phyloP scores from a whole-genome alignment of 495 filamentous ascomycete species.

The Xylaria bambusicola region DNA sequence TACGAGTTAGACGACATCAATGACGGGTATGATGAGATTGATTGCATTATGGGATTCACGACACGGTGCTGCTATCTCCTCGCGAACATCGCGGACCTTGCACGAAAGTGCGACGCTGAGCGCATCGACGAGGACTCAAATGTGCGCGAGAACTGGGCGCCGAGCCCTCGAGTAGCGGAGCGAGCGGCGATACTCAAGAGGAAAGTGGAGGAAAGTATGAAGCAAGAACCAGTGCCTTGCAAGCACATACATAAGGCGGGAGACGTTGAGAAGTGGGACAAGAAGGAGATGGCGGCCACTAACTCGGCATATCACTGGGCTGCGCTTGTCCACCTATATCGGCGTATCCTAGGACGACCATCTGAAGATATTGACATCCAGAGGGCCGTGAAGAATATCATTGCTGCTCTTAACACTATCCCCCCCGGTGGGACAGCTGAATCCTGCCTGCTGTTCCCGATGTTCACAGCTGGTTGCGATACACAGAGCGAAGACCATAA shows the following conservation, averaged over 20 bases:
- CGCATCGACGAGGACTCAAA: constrained; percentile 47
- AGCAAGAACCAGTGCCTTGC: constrained; percentile 43
- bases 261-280: constrained; percentile 53
- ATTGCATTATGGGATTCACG: constrained; percentile 82
- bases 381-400: constrained; percentile 63
- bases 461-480: constrained; percentile 86
- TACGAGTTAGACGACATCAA: constrained; percentile 51
- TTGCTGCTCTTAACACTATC: constrained; percentile 63
- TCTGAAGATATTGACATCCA: constrained; percentile 60
- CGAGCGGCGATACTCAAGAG: constrained; percentile 58
- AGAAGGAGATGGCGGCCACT: constrained; percentile 70
- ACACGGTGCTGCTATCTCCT: constrained; percentile 69
- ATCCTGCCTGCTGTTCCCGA: constrained; percentile 75
- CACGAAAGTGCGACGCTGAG: constrained; percentile 67
- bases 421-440: constrained; percentile 69
- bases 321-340: constrained; percentile 74
- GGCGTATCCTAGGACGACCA: constrained; percentile 66
- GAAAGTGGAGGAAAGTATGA: constrained; percentile 53
- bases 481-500: constrained; percentile 57
- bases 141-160: constrained; percentile 55
- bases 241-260: constrained; percentile 50
- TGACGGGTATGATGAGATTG: constrained; percentile 64
- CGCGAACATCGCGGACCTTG: constrained; percentile 71
- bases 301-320: constrained; percentile 83
- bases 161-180: constrained; percentile 52